phyloP scores from a whole-genome alignment of 352 stramenopile species.

The Phytophthora aleatoria region DNA sequence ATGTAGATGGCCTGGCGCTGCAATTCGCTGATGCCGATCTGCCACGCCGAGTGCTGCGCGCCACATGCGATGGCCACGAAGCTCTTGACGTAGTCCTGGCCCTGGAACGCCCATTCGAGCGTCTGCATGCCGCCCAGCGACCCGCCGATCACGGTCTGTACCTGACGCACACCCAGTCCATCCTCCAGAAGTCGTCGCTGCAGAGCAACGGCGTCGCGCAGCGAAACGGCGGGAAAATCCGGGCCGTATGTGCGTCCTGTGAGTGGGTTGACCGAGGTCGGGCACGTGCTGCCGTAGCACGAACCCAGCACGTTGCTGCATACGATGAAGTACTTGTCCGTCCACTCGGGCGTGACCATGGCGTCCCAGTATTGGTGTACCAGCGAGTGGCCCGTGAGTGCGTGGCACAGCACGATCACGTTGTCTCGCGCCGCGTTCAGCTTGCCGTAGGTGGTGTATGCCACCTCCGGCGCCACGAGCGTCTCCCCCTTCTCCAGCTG shows the following conservation, averaged over 20 bases:
- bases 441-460: slow-evolving; percentile 94
- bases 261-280: slow-evolving; percentile 78
- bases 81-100: slow-evolving; percentile 82
- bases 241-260: slow-evolving; percentile 81
- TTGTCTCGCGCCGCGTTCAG: slow-evolving; percentile 91
- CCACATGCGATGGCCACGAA: slow-evolving; percentile 94
- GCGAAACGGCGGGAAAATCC: slow-evolving; percentile 90
- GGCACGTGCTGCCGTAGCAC: slow-evolving; percentile 94
- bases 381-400: slow-evolving; percentile 94
- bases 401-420: slow-evolving; percentile 94
- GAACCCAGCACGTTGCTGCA: slow-evolving; percentile 96
- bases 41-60: slow-evolving; percentile 94
- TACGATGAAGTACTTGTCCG: slow-evolving; percentile 96
- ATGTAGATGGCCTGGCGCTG: slow-evolving; percentile 97
- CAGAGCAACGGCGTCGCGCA: slow-evolving; percentile 93
- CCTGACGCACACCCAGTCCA: slow-evolving; percentile 82
- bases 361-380: slow-evolving; percentile 94
- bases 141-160: slow-evolving; percentile 93
- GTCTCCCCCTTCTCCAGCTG: slow-evolving; percentile 66
- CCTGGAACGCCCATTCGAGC: slow-evolving; percentile 96
- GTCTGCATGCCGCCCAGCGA: slow-evolving; percentile 97
- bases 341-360: slow-evolving; percentile 95
- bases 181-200: slow-evolving; percentile 92
- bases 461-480: slow-evolving; percentile 79
- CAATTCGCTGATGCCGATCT: slow-evolving; percentile 96